These are phyloP conservation scores for Polyplosphaeria fusca DNA, from an alignment of 495 filamentous ascomycete species.

Conservation along the genomic window DNA sequence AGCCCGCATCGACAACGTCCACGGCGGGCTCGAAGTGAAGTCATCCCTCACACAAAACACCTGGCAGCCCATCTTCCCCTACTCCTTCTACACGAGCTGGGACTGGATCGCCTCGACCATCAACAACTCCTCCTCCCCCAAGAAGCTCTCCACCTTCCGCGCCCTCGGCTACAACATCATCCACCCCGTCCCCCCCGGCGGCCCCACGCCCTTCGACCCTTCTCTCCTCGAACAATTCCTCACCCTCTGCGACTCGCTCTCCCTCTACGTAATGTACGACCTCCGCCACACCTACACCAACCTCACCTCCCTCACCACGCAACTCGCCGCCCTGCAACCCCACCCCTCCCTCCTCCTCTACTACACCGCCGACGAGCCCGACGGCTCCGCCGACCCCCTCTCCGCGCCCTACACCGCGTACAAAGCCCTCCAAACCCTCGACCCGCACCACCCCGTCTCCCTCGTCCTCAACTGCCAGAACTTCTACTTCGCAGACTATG, in stretches of 20 bases:
- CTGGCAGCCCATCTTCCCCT: constrained; percentile 57
- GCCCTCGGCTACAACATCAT: constrained; percentile 55
- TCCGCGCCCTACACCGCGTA: constrained; percentile 45
- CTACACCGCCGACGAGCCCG: constrained; percentile 68
- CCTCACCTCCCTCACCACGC: constrained; percentile 48
- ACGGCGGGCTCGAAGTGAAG: constrained; percentile 54
- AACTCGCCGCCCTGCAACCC: constrained; percentile 52
- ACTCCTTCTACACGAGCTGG: constrained; percentile 62
- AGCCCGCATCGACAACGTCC: constrained; percentile 60
- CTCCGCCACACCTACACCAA: constrained; percentile 62
- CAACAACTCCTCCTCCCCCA: constrained; percentile 13
- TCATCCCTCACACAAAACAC: constrained; percentile 36
- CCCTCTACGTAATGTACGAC: constrained; percentile 64
- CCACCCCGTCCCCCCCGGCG: constrained; percentile 48
- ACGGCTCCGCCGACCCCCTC: constrained; percentile 61
- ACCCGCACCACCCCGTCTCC: constrained; percentile 68
- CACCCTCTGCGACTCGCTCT: constrained; percentile 52
- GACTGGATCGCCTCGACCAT: constrained; percentile 48
- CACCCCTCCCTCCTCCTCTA: constrained; percentile 58
- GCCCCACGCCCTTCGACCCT: constrained; percentile 30
- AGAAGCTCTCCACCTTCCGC: constrained; percentile 47
- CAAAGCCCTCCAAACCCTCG: constrained; percentile 51
- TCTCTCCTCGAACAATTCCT: constrained; percentile 45
- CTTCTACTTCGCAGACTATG: constrained; percentile 64
- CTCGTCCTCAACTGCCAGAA: constrained; percentile 68